phyloP scores from a whole-genome alignment of 768 basidiomycete species.

The Nevesoporus exiguus region DNA sequence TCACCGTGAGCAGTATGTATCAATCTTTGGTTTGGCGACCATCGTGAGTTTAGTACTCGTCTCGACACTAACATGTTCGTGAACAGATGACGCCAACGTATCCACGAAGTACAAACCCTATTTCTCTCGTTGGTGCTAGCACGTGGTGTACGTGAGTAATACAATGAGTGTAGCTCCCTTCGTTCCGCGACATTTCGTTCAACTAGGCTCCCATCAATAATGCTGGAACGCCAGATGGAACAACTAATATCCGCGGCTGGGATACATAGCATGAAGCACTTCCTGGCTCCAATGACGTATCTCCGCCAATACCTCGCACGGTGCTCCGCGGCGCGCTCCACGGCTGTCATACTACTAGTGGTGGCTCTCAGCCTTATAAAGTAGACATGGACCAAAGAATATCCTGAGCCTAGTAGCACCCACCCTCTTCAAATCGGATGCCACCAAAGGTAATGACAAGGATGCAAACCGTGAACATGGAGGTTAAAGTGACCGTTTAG shows the following conservation, averaged over 20 bases:
- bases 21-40: too few species aligned
- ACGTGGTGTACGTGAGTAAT: too few species aligned
- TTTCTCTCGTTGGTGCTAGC: background rate
- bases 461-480: conserved; percentile 25
- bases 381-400: conserved; percentile 7
- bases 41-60: background rate
- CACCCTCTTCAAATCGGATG: background rate
- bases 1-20: too few species aligned
- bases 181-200: background rate
- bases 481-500: background rate
- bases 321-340: conserved; percentile 20
- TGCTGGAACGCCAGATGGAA: conserved; percentile 3
- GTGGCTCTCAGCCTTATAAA: conserved; percentile 9
- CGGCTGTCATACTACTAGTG: conserved; percentile 9
- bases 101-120: background rate
- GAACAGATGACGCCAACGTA: background rate
- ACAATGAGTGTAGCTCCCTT: background rate
- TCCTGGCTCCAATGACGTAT: conserved; percentile 23
- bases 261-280: background rate
- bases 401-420: background rate
- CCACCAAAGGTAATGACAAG: conserved; percentile 2
- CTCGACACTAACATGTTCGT: background rate
- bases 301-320: conserved; percentile 1
- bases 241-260: conserved; percentile 10
- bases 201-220: conserved; percentile 5